Evolutionary conservation across 176 grass and related monocot species (phyloP).

Genomic region (Carex kokanica): DNA sequence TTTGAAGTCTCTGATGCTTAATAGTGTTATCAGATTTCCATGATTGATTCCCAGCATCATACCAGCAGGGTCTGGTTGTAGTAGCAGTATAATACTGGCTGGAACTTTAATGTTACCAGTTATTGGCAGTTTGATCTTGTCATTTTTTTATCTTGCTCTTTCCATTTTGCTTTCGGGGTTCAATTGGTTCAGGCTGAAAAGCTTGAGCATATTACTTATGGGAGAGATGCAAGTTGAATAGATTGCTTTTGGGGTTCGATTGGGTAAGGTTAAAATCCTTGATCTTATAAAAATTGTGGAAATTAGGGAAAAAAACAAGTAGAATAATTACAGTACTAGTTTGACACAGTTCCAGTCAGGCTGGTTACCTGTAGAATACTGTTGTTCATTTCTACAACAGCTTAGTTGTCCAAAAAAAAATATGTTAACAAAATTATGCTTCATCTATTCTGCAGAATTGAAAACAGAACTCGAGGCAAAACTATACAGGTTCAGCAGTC

Average conservation of each 20-base stretch:
- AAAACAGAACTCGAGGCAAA: slow-evolving; percentile 51
- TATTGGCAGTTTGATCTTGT: neutral
- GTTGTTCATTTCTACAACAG: neutral
- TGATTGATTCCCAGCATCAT: too few species aligned
- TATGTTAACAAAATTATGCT: neutral
- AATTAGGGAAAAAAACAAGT: neutral
- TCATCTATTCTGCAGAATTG: slow-evolving; percentile 56
- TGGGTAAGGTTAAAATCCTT: slow-evolving; percentile 1
- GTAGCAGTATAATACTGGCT: neutral
- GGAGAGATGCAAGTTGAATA: neutral
- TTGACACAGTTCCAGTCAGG: neutral
- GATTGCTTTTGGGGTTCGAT: neutral
- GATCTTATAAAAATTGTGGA: neutral
- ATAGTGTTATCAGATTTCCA: neutral
- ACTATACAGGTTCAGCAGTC: slow-evolving; percentile 50
- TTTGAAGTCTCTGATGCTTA: neutral
- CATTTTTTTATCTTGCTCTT: neutral
- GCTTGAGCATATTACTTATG: neutral
- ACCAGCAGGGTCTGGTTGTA: too few species aligned
- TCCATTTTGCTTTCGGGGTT: neutral
- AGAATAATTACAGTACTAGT: neutral
- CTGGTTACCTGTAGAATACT: neutral
- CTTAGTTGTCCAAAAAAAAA: neutral
- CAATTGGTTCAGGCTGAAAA: neutral
- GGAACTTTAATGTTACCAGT: neutral